Conservation (phyloP, 108 stramenopile genomes). For the Epithemia pelagica region DNA sequence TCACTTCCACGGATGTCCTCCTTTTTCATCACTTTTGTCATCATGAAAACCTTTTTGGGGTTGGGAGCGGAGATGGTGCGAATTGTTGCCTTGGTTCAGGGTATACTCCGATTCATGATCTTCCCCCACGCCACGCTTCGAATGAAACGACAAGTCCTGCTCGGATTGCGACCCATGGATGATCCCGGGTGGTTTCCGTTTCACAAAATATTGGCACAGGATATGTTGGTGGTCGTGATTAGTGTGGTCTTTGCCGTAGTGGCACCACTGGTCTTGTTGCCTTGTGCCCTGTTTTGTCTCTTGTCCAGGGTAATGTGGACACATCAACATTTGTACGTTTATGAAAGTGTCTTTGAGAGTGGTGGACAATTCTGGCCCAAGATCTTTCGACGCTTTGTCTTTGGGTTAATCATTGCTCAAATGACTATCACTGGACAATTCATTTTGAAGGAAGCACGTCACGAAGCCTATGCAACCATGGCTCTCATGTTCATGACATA, state of each 20-base stretch:
- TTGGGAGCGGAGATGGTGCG: constrained; percentile 82
- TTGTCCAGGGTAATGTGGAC: constrained; percentile 85
- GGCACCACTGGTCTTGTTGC: constrained; percentile 81
- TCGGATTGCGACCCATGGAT: constrained; percentile 74
- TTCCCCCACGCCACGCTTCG: constrained; percentile 76
- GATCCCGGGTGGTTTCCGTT: constrained; percentile 89
- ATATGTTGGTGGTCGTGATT: constrained; percentile 86
- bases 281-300: constrained; percentile 72
- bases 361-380: constrained; percentile 93
- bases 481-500: constrained; percentile 85
- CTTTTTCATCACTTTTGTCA: constrained; percentile 86
- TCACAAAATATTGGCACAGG: constrained; percentile 90
- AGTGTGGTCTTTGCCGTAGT: constrained; percentile 87
- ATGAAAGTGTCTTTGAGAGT: constrained; percentile 88
- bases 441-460: constrained; percentile 80
- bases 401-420: constrained; percentile 85
- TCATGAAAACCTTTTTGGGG: constrained; percentile 84
- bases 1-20: constrained; percentile 82
- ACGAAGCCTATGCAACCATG: constrained; percentile 84
- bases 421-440: constrained; percentile 89
- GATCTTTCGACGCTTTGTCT: constrained; percentile 84
- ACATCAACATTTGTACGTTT: constrained; percentile 86
- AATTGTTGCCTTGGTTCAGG: constrained; percentile 55
- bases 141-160: constrained; percentile 45
- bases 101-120: constrained; percentile 43